Percentiles rank a stretch among this genome's conserved stretches.
Conservation (phyloP, 2,329 filamentous ascomycete genomes). For the Aureobasidium lini region DNA sequence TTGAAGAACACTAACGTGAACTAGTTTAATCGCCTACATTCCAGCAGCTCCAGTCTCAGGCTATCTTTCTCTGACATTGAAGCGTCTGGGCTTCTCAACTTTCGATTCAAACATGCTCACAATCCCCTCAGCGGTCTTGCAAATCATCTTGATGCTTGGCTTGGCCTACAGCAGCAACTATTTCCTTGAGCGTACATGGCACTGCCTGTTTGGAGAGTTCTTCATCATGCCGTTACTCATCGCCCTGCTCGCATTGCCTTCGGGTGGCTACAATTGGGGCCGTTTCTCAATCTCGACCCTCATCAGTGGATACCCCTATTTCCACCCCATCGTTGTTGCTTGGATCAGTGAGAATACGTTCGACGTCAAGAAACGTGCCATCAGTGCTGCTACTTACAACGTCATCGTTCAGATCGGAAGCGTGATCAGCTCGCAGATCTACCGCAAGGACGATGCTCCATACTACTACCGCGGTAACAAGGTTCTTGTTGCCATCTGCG, state of each 20-base stretch:
- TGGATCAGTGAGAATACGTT: conserved; percentile 47
- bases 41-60: conserved; percentile 43
- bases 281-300: conserved; percentile 29
- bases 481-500: conserved; percentile 45
- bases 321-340: conserved; percentile 47
- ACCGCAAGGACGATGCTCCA: conserved; percentile 45
- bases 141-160: conserved; percentile 47
- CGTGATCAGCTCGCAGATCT: conserved; percentile 38
- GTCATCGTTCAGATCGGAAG: conserved; percentile 42
- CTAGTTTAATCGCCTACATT: conserved; percentile 44
- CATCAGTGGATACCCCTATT: conserved; percentile 39
- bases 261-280: conserved; percentile 43
- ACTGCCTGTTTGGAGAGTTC: conserved; percentile 46
- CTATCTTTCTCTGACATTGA: conserved; percentile 54
- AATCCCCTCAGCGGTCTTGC: conserved; percentile 16
- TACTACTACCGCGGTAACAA: conserved; percentile 53
- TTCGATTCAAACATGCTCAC: conserved; percentile 18
- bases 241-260: conserved; percentile 43
- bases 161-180: conserved; percentile 49
- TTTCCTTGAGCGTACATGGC: conserved; percentile 48
- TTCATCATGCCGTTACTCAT: conserved; percentile 48
- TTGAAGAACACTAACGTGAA: too few relatives aligned
- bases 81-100: conserved; percentile 44
- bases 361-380: conserved; percentile 43
- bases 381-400: conserved; percentile 43